phyloP scores from a whole-genome alignment of 805 yeast genomes.

The Candida nitratophila region DNA sequence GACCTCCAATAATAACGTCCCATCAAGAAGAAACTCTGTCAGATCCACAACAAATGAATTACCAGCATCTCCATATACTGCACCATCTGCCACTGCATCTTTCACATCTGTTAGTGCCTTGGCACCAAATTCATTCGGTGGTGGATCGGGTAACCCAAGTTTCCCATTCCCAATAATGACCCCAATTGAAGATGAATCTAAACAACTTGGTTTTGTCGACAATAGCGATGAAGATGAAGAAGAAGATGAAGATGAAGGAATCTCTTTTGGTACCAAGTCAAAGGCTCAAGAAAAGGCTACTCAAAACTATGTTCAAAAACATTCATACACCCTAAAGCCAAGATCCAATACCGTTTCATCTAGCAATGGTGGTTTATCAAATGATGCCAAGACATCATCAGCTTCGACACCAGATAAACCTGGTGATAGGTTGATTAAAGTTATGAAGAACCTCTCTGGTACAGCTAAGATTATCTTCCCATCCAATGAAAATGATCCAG shows the following conservation, averaged over 20 bases:
- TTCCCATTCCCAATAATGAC: slow-evolving; percentile 46
- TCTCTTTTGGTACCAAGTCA: slow-evolving; percentile 56
- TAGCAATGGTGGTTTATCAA: too few species aligned
- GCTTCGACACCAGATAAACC: slow-evolving; percentile 19
- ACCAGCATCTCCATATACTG: slow-evolving; percentile 66
- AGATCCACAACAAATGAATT: slow-evolving; percentile 10
- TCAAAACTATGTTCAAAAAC: slow-evolving; percentile 28
- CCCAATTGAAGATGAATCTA: slow-evolving; percentile 28
- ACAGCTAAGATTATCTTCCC: slow-evolving; percentile 79
- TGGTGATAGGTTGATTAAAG: slow-evolving; percentile 73
- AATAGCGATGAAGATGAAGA: slow-evolving; percentile 7
- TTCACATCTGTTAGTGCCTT: slow-evolving; percentile 49
- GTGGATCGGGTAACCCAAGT: slow-evolving; percentile 15
- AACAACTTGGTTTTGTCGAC: slow-evolving; percentile 22
- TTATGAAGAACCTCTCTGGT: slow-evolving; percentile 80
- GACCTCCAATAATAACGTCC: slow-evolving; percentile 13
- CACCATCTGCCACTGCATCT: slow-evolving; percentile 73
- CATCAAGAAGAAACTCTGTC: slow-evolving; percentile 13
- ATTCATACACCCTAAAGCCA: background rate
- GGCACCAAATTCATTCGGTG: slow-evolving; percentile 30
- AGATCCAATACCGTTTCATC: background rate
- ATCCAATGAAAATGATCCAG: slow-evolving; percentile 46
- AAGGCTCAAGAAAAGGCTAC: slow-evolving; percentile 48
- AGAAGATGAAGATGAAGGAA: slow-evolving; percentile 37
- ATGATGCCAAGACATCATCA: background rate